Conservation (phyloP, 1,139 yeast genomes). For the Saccharomyces hybrid region DNA sequence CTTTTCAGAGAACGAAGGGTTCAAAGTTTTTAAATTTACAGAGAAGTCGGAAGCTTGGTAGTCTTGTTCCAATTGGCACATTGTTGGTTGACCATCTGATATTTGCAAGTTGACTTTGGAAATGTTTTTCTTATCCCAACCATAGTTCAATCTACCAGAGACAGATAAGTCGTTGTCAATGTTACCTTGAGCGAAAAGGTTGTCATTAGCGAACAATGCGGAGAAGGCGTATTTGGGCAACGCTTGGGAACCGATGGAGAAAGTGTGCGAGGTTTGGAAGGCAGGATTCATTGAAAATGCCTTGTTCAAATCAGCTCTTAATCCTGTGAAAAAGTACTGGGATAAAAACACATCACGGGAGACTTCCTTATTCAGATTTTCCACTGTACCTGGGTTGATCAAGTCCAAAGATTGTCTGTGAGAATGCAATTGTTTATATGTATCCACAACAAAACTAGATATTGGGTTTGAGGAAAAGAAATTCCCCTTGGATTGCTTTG, state of each 20-base stretch:
- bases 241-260: slow-evolving; percentile 78
- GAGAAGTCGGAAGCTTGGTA: slow-evolving; percentile 84
- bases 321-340: slow-evolving; percentile 89
- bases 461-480: slow-evolving; percentile 86
- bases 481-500: slow-evolving; percentile 41
- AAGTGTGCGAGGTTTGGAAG: slow-evolving; percentile 94
- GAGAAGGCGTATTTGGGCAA: slow-evolving; percentile 90
- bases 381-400: slow-evolving; percentile 89
- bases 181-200: slow-evolving; percentile 82
- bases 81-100: slow-evolving; percentile 82
- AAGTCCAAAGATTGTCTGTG: slow-evolving; percentile 80
- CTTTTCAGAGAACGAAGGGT: slow-evolving; percentile 72
- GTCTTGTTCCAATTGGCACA: slow-evolving; percentile 96
- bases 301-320: slow-evolving; percentile 93
- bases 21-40: slow-evolving; percentile 79
- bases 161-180: slow-evolving; percentile 79
- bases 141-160: slow-evolving; percentile 85
- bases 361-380: slow-evolving; percentile 88
- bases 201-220: slow-evolving; percentile 83
- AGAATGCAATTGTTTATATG: slow-evolving; percentile 60
- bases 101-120: slow-evolving; percentile 85
- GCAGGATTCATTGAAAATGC: slow-evolving; percentile 87
- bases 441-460: slow-evolving; percentile 71
- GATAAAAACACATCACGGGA: slow-evolving; percentile 84
- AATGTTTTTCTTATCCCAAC: slow-evolving; percentile 75